These are phyloP conservation scores for Kodamaea neixiangensis DNA, from an alignment of 805 yeast species.

Conservation along the genomic window DNA sequence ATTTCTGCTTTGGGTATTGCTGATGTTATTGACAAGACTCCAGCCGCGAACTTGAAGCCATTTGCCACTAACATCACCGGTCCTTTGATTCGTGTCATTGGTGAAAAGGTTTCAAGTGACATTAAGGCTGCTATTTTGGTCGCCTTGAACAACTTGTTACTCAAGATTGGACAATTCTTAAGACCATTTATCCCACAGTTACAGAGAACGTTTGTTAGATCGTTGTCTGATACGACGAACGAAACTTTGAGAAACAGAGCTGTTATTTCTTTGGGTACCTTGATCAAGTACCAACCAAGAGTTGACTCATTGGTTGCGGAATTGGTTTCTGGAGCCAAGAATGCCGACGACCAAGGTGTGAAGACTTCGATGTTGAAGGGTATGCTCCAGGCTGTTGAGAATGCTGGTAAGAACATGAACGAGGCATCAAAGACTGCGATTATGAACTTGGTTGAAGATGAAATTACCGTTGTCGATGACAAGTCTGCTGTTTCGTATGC, in stretches of 20 bases:
- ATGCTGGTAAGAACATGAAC: constrained; percentile 76
- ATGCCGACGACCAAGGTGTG: constrained; percentile 66
- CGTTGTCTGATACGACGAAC: constrained; percentile 75
- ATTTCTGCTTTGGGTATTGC: constrained; percentile 87
- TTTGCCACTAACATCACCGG: constrained; percentile 94
- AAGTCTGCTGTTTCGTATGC: constrained; percentile 76
- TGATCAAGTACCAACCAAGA: constrained; percentile 87
- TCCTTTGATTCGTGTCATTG: constrained; percentile 95
- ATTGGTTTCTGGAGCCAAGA: constrained; percentile 71
- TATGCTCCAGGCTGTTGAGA: constrained; percentile 73
- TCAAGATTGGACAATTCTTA: constrained; percentile 84
- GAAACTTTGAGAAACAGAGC: constrained; percentile 79
- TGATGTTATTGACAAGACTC: constrained; percentile 80
- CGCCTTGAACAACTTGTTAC: constrained; percentile 77
- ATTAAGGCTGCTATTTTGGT: constrained; percentile 91
- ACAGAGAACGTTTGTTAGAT: constrained; percentile 94
- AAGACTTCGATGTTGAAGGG: constrained; percentile 86
- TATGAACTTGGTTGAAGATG: constrained; percentile 72
- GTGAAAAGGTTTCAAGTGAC: constrained; percentile 89
- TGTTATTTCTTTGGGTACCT: constrained; percentile 83
- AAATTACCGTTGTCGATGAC: constrained; percentile 54
- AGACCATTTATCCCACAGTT: constrained; percentile 96
- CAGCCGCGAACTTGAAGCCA: constrained; percentile 77
- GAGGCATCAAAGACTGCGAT: constrained; percentile 71
- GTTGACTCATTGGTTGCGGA: constrained; percentile 91